Conservation (phyloP, 768 basidiomycete genomes). For the Auricularia sp. region DNA sequence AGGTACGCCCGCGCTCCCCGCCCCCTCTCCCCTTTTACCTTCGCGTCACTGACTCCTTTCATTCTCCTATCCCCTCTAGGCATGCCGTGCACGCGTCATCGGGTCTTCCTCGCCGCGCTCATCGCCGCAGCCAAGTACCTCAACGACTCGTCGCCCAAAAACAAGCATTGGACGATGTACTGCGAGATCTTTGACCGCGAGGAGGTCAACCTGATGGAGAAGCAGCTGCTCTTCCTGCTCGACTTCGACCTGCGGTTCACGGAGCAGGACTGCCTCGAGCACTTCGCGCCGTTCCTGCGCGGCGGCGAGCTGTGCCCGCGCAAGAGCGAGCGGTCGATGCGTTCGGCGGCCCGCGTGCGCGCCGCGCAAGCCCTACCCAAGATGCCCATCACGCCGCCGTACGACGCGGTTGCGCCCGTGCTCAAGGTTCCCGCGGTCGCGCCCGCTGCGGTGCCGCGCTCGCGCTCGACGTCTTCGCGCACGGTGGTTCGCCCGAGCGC, state of each 20-base stretch:
- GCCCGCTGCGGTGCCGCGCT: background rate
- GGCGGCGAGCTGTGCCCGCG: slow-evolving; percentile 24
- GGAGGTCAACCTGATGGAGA: slow-evolving; percentile 95
- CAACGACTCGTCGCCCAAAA: slow-evolving; percentile 94
- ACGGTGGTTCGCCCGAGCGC: background rate
- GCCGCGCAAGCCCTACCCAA: slow-evolving; percentile 43
- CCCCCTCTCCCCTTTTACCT: slow-evolving; percentile 1
- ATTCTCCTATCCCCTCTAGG: slow-evolving; percentile 26
- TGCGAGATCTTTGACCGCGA: slow-evolving; percentile 62
- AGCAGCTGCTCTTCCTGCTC: slow-evolving; percentile 84
- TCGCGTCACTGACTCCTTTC: background rate
- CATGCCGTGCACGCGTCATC: slow-evolving; percentile 86
- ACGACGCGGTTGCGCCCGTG: slow-evolving; percentile 23
- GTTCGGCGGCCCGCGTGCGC: slow-evolving; percentile 38
- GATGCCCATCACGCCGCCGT: slow-evolving; percentile 31
- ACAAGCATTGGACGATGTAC: slow-evolving; percentile 84
- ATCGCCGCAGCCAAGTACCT: slow-evolving; percentile 96
- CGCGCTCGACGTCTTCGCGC: background rate
- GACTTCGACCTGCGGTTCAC: slow-evolving; percentile 88
- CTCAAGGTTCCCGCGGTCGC: slow-evolving; percentile 1
- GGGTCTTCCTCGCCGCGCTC: slow-evolving; percentile 90
- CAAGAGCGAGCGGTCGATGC: slow-evolving; percentile 16
- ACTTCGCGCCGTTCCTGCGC: slow-evolving; percentile 57
- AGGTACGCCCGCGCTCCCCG: slow-evolving; percentile 39
- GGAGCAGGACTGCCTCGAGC: slow-evolving; percentile 60